Percentiles rank a stretch among this genome's conserved stretches.
These are phyloP conservation scores for Solanum piurae DNA, from an alignment of 257 asterid genomes.

Conservation along the genomic window DNA sequence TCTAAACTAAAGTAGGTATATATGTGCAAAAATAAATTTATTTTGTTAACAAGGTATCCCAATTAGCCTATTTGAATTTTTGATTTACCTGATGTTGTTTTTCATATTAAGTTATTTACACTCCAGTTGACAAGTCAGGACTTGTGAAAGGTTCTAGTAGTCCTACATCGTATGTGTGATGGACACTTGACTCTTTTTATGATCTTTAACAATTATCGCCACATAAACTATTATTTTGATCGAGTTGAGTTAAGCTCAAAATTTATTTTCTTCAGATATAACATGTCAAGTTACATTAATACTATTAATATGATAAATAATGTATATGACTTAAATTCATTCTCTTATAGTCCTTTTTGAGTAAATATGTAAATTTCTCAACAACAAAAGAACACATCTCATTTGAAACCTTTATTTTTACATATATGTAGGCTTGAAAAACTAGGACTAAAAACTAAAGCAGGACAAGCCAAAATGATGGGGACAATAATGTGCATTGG, in stretches of 20 bases:
- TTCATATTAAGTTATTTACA: neutral
- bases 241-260: no score
- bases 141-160: neutral
- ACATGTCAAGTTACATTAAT: neutral
- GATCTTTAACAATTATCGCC: neutral
- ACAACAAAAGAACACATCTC: neutral
- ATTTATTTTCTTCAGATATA: no score
- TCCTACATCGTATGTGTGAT: neutral
- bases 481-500: slow-evolving; percentile 68
- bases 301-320: neutral
- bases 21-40: neutral
- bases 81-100: no score
- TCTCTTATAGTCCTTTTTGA: no score
- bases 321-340: no score
- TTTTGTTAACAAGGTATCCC: neutral
- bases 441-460: slow-evolving; percentile 38
- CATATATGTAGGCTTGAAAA: slow-evolving; percentile 36
- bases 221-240: neutral
- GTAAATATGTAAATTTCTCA: neutral
- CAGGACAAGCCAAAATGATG: slow-evolving; percentile 53
- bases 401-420: neutral
- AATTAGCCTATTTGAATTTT: neutral
- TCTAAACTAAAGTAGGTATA: neutral
- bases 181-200: neutral
- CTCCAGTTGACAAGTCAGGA: neutral